Evolutionary conservation across 768 basidiomycete species (phyloP).

Genomic region (Tephrocybe sp.): DNA sequence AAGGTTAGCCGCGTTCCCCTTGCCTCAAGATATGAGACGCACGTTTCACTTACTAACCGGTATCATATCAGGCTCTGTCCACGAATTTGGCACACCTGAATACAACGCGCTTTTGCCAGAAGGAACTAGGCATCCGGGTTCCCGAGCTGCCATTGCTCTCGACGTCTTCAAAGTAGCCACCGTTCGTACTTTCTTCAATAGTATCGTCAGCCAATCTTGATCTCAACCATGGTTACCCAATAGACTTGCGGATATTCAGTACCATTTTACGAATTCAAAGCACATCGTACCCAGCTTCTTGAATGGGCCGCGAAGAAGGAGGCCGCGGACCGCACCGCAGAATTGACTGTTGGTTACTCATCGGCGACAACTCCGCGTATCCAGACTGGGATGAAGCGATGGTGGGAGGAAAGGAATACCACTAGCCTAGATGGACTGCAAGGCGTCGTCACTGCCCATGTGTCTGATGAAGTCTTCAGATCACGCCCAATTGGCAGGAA

Average conservation of each 20-base stretch:
- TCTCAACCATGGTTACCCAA: conserved; percentile 1
- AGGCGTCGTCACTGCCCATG: conserved; percentile 35
- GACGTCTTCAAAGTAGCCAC: conserved; percentile 58
- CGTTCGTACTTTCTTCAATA: conserved; percentile 26
- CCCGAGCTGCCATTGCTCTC: conserved; percentile 58
- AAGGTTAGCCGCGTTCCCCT: conserved; percentile 35
- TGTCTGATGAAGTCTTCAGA: conserved; percentile 20
- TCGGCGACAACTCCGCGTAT: conserved; percentile 18
- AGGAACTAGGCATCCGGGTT: conserved; percentile 49
- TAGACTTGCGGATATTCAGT: conserved; percentile 71
- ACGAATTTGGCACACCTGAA: conserved; percentile 64
- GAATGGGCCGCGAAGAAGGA: conserved; percentile 50
- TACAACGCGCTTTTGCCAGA: conserved; percentile 52
- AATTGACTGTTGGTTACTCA: conserved; percentile 21
- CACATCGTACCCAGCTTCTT: conserved; percentile 54
- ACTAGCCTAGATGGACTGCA: conserved; percentile 59
- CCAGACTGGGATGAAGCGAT: conserved; percentile 48
- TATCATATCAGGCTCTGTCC: conserved; percentile 43
- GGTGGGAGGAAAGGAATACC: conserved; percentile 54
- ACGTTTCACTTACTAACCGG: conserved; percentile 3
- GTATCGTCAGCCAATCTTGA: neutral
- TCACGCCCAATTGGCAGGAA: conserved; percentile 13
- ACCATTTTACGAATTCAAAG: conserved; percentile 57
- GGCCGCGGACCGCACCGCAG: conserved; percentile 30
- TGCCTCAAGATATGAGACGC: neutral